A percentile compares a stretch with the other conserved stretches of the same genome.
Conservation (phyloP, 129 eudicot species). For the Centaurea solstitialis region DNA sequence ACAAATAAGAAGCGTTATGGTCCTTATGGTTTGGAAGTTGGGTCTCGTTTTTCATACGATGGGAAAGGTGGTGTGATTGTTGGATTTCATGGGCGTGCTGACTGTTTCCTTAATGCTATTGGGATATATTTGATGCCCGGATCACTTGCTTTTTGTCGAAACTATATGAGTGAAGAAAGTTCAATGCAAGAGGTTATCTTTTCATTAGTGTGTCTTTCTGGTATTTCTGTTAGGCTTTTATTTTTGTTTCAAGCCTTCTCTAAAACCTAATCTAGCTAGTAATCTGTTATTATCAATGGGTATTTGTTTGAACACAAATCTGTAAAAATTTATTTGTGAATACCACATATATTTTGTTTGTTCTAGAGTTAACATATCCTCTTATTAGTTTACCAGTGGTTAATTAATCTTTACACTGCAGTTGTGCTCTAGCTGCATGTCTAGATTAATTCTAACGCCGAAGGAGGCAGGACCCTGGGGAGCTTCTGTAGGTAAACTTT, state of each 20-base stretch:
- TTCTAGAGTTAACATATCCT: too few species aligned
- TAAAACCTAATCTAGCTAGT: too few species aligned
- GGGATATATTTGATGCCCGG: background rate
- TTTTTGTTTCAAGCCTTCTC: too few species aligned
- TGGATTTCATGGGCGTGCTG: background rate
- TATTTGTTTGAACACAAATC: too few species aligned
- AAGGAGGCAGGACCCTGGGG: constrained; percentile 20
- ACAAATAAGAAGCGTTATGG: constrained; percentile 22
- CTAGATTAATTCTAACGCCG: background rate
- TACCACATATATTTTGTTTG: too few species aligned
- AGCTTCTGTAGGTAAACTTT: background rate
- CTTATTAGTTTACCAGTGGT: background rate
- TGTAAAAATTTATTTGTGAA: too few species aligned
- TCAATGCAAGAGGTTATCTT: background rate
- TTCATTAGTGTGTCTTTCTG: background rate
- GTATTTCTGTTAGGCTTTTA: background rate
- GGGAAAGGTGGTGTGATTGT: background rate
- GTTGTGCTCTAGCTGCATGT: background rate
- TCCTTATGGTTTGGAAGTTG: constrained; percentile 14
- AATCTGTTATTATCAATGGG: too few species aligned
- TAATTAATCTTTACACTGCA: background rate
- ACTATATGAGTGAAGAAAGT: background rate
- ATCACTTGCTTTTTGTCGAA: background rate
- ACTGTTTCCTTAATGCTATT: background rate
- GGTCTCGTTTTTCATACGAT: background rate